Evolutionary conservation across 2,329 filamentous ascomycete species (phyloP).

Genomic region (Fusarium chlamydosporum): DNA sequence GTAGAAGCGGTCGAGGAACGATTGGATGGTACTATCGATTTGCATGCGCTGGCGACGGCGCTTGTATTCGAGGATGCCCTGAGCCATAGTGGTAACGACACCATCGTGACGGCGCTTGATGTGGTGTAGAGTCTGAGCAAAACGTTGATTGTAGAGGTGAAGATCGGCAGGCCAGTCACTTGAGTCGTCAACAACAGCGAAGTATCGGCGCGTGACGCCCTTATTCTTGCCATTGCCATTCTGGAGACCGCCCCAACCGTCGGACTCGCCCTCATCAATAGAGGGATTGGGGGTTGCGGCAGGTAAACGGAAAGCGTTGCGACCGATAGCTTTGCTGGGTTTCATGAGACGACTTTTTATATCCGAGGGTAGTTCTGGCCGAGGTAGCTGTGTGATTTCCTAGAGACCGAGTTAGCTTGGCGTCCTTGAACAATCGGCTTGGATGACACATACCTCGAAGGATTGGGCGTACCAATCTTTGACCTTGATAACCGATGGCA

Average conservation of each 20-base stretch:
- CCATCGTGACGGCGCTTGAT: conserved; percentile 98
- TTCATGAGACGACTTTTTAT: conserved; percentile 83
- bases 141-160: conserved; percentile 92
- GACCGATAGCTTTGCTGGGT: conserved; percentile 70
- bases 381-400: conserved; percentile 91
- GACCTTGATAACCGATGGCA: conserved; percentile 95
- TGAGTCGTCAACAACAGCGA: conserved; percentile 89
- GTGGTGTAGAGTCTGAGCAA: conserved; percentile 87
- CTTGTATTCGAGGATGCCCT: conserved; percentile 98
- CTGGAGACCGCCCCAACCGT: conserved; percentile 66
- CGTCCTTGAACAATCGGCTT: background rate
- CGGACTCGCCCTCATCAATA: conserved; percentile 85
- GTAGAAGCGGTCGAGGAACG: conserved; percentile 98
- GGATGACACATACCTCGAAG: conserved; percentile 79
- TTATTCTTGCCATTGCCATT: conserved; percentile 63
- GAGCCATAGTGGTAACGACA: conserved; percentile 97
- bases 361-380: conserved; percentile 81
- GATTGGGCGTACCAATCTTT: conserved; percentile 99
- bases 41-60: conserved; percentile 96
- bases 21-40: conserved; percentile 97
- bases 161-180: conserved; percentile 94
- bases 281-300: conserved; percentile 93
- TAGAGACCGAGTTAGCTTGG: conserved; percentile 54
- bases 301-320: conserved; percentile 76
- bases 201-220: conserved; percentile 76